Conservation (phyloP, 2,329 filamentous ascomycete genomes). For the Cladophialophora chaetospira region DNA sequence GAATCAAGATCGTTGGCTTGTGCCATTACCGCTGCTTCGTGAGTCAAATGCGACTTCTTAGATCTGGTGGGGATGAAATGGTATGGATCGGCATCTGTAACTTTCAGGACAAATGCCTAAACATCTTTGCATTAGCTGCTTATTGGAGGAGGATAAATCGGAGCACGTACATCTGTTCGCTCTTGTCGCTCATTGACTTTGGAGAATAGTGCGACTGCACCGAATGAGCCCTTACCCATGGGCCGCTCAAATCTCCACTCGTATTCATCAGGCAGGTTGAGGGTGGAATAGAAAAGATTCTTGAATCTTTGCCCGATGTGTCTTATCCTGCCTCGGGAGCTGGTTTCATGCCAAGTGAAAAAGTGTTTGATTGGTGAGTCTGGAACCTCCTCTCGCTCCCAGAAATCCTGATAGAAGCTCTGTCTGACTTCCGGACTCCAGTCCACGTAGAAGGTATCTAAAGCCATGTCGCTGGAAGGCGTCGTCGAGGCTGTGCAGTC, state of each 20-base stretch:
- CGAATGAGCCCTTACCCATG: constrained; percentile 24
- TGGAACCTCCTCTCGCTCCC: neutral
- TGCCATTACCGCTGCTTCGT: constrained; percentile 20
- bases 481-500: neutral
- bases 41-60: constrained; percentile 6
- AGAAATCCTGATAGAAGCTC: constrained; percentile 1
- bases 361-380: constrained; percentile 11
- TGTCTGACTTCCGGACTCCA: constrained; percentile 5
- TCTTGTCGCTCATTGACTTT: constrained; percentile 15
- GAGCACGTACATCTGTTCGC: constrained; percentile 14
- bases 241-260: constrained; percentile 24
- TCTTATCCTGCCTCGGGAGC: neutral
- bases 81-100: neutral
- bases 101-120: constrained; percentile 6
- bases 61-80: neutral
- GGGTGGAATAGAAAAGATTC: constrained; percentile 15
- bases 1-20: constrained; percentile 15
- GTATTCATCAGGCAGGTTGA: constrained; percentile 16
- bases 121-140: neutral
- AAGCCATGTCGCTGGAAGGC: neutral
- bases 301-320: constrained; percentile 13
- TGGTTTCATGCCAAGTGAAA: constrained; percentile 15
- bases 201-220: constrained; percentile 19
- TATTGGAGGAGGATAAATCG: too few relatives aligned
- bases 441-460: constrained; percentile 15